These are phyloP conservation scores for Rhypophila decipiens DNA, from an alignment of 495 filamentous ascomycete genomes.

Conservation along the genomic window DNA sequence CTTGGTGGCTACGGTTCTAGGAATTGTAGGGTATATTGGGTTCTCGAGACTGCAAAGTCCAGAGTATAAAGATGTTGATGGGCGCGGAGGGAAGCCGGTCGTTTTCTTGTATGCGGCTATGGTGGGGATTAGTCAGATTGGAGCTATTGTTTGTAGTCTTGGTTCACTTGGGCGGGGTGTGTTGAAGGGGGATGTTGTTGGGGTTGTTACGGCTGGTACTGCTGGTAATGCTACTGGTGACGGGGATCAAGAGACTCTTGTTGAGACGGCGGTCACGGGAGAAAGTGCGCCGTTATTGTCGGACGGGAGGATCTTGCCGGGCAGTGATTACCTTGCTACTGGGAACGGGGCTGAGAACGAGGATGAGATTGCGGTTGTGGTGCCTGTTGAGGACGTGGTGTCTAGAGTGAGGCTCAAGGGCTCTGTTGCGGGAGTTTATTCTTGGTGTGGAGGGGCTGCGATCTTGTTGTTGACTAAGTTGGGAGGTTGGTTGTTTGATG, in stretches of 20 bases:
- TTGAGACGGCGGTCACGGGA: slow-evolving; percentile 15
- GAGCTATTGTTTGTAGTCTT: slow-evolving; percentile 87
- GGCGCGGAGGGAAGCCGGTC: slow-evolving; percentile 52
- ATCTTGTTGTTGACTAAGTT: slow-evolving; percentile 89
- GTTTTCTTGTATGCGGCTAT: slow-evolving; percentile 73
- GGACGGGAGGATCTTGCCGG: slow-evolving; percentile 9
- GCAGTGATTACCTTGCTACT: too few relatives aligned
- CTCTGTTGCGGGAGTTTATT: slow-evolving; percentile 89
- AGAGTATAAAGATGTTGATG: slow-evolving; percentile 52
- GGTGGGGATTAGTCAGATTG: slow-evolving; percentile 87
- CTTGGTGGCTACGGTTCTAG: slow-evolving; percentile 59
- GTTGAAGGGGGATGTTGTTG: slow-evolving; percentile 46
- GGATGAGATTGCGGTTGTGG: too few relatives aligned
- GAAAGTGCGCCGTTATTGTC: slow-evolving; percentile 32
- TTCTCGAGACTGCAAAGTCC: slow-evolving; percentile 69
- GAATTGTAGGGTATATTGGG: slow-evolving; percentile 65
- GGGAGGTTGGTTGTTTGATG: slow-evolving; percentile 81
- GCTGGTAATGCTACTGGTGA: too few relatives aligned
- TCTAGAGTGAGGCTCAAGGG: slow-evolving; percentile 67
- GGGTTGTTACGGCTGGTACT: slow-evolving; percentile 10
- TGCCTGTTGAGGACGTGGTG: slow-evolving; percentile 18
- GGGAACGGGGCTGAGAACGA: too few relatives aligned
- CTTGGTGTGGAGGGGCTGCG: slow-evolving; percentile 80
- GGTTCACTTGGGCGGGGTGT: slow-evolving; percentile 78
- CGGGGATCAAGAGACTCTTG: slow-evolving; percentile 21